These are phyloP conservation scores for Naganishia vaughanmartiniae DNA, from an alignment of 768 basidiomycete species.

Conservation along the genomic window DNA sequence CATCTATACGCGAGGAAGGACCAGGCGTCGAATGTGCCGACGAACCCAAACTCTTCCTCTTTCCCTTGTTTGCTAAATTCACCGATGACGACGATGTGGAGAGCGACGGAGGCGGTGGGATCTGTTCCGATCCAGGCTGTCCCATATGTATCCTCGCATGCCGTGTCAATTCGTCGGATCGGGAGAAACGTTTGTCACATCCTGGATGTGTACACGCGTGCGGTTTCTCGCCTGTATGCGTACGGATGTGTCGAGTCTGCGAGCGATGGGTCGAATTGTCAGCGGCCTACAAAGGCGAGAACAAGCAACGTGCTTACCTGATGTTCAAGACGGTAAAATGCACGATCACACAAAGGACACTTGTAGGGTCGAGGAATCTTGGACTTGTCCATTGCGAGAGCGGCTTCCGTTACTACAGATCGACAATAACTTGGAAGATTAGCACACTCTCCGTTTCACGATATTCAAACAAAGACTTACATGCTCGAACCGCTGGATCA, in stretches of 20 bases:
- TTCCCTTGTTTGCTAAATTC: conserved; percentile 29
- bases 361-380: conserved; percentile 81
- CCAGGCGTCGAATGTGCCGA: conserved; percentile 27
- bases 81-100: neutral
- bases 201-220: conserved; percentile 84
- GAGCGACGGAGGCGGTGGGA: conserved; percentile 5
- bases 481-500: conserved; percentile 52
- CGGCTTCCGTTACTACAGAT: conserved; percentile 48
- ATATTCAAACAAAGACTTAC: neutral
- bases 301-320: conserved; percentile 62
- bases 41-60: conserved; percentile 39
- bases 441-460: neutral
- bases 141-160: conserved; percentile 82
- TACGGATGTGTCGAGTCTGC: conserved; percentile 94
- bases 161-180: conserved; percentile 96
- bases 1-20: conserved; percentile 20
- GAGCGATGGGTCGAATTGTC: conserved; percentile 17
- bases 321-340: conserved; percentile 93
- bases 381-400: conserved; percentile 55
- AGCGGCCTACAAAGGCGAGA: neutral
- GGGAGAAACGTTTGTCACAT: conserved; percentile 98
- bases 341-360: conserved; percentile 91
- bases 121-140: conserved; percentile 18
- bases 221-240: conserved; percentile 97
- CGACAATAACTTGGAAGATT: neutral